Conservation (phyloP, 1,284 basidiomycete genomes). For the Apiotrichum mycotoxinovorans region DNA sequence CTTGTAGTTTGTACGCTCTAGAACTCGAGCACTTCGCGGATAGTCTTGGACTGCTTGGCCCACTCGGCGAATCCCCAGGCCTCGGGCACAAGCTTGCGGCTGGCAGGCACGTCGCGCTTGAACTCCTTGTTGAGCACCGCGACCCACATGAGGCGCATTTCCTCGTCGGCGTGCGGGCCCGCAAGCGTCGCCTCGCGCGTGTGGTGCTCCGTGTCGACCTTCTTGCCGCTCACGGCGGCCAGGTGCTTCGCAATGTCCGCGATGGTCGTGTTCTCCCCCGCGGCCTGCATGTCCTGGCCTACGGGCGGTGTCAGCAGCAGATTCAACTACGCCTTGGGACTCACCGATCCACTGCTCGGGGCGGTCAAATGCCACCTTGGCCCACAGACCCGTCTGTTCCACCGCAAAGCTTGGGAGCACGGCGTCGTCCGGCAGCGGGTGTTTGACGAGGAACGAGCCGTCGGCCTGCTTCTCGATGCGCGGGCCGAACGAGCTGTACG, state of each 20-base stretch:
- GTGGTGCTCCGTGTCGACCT: neutral
- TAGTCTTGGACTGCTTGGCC: neutral
- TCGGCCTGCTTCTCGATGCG: constrained; percentile 4
- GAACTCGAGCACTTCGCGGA: neutral
- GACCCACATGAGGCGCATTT: neutral
- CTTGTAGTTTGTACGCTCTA: neutral
- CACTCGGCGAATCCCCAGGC: constrained; percentile 1
- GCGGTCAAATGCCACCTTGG: constrained; percentile 28
- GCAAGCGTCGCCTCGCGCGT: neutral
- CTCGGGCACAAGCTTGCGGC: neutral
- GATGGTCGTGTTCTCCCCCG: constrained; percentile 1
- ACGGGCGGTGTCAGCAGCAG: neutral
- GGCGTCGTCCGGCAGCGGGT: constrained; percentile 31
- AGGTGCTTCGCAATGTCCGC: constrained; percentile 2
- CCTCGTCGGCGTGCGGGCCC: constrained; percentile 6
- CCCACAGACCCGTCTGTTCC: constrained; percentile 35
- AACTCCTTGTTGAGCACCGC: neutral
- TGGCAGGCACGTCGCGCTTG: neutral
- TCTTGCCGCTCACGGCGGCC: neutral
- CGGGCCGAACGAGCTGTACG: neutral
- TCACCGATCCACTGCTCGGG: constrained; percentile 36
- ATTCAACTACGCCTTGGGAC: neutral
- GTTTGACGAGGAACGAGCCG: constrained; percentile 12
- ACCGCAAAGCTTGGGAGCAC: constrained; percentile 24
- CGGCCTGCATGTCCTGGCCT: neutral